Base-by-base conservation (phyloP, 208 protist genomes). In the Borovskyia barvae region DNA sequence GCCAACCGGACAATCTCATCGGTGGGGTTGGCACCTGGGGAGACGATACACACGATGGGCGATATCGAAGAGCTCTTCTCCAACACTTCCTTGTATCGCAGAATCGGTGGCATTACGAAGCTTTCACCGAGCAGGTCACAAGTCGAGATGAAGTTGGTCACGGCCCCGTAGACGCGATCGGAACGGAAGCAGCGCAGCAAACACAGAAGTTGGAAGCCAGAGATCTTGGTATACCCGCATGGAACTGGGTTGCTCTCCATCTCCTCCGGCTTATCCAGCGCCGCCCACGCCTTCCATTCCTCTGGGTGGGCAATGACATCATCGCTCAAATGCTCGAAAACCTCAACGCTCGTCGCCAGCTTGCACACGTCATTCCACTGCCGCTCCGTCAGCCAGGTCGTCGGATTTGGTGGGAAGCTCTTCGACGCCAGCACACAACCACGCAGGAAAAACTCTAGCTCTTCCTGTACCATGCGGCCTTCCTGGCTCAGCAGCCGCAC, bases 391-490 rank as follows among this genome's bases (percentile, higher is more conserved):
- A 99, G 65, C 97, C 97, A 99, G 9, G 73, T 53, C 17, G 76
- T 64, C 25, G 93, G 93, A 66, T 95, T 97, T 12, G 72, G 33
- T 41, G 85, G 80, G 52, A 84, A 94, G 62, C 81, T 68, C 68
- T 98, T 97, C 22, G 92, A 91, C n/a, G 98, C 82, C 7, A 96
- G 67, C 15, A 98, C 81, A 66, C 98, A 99, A 40, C 98, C 98
- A 39, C 98, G 98, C 22, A 99, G 78, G 68, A 99, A 98, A 75
- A 99, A 99, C 67, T 99, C 97, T 9, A 99, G 82, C 66, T 98
- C 87, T 28, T 41, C 49, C n/a, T 59, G 54, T 46, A 84, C 54
- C 58, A 99, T 74, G 33, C 82, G 68, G 49, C 71, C 71, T 19
- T 97, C 79, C 50, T 96, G 94, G 17, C 87, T 59, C 24, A 98